Percentiles rank a stretch among this genome's conserved stretches.
Evolutionary conservation across 2,329 filamentous ascomycete genomes (phyloP).

Genomic region (Venturia carpophila): DNA sequence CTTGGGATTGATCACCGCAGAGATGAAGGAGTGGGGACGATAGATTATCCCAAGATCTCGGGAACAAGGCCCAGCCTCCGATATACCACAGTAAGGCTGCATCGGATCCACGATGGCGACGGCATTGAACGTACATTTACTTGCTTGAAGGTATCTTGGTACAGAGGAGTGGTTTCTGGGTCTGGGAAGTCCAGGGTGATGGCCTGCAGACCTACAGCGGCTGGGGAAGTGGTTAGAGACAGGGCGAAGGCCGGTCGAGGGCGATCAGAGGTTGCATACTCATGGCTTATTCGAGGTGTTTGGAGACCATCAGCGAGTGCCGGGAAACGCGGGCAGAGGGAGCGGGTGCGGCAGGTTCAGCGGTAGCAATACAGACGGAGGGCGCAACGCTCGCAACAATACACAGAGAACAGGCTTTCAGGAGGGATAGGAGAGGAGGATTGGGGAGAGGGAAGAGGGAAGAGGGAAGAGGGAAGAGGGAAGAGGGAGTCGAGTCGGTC

Average conservation of each 20-base stretch:
- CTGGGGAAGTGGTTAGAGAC: constrained; percentile 22
- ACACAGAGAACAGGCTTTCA: background rate
- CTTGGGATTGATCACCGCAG: background rate
- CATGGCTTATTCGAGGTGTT: background rate
- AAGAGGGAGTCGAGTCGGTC: background rate
- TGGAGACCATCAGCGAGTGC: constrained; percentile 2
- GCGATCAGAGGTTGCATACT: background rate
- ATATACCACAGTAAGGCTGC: background rate
- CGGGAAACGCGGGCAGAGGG: background rate
- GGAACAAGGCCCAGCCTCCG: background rate
- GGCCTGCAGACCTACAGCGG: constrained; percentile 25
- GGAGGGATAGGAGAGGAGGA: background rate
- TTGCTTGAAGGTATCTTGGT: constrained; percentile 19
- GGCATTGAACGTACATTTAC: constrained; percentile 20
- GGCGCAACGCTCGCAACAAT: background rate
- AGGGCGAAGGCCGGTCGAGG: constrained; percentile 13
- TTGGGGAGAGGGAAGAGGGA: background rate
- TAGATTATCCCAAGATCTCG: background rate
- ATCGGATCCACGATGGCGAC: background rate
- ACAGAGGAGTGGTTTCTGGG: constrained; percentile 20
- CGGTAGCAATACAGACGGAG: background rate
- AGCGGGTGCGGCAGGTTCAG: background rate
- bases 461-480: background rate
- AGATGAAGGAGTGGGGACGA: background rate
- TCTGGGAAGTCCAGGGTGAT: constrained; percentile 28